Evolutionary conservation across 2,329 filamentous ascomycete genomes (phyloP), one percentile per base, ranked within the genome.

Genomic region (Microdochium bolleyi): DNA sequence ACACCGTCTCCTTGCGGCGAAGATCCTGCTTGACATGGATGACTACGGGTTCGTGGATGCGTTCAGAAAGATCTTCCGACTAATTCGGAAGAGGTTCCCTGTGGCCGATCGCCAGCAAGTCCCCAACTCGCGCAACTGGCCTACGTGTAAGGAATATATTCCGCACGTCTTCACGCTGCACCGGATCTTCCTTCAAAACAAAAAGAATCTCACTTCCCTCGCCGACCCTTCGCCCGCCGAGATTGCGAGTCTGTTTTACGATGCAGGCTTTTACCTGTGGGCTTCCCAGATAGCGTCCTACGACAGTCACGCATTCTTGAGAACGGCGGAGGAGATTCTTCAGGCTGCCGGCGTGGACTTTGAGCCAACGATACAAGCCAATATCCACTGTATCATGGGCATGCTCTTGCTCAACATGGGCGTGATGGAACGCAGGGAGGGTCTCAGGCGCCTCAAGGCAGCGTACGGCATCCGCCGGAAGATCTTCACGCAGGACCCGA

Each of bases 181-280:
- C 11, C 50, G 51, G 5, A 49, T 48, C 38, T 58, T 46, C 19
- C 41, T 46, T 13, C 41, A 46, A 13, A 46, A 49, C 48, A 24
- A 46, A 22, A 49, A 53, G 13, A 37, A 46, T 22, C 21, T 44
- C 21, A 21, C 46, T 44, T 37, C 50, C 21, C 30, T 30, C 38
- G 13, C 41, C 48, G 14, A 50, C n/a, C 51, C 51, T 9, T 49
- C 37, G 2, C 37, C 51, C 8, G 30, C 51, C 13, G 53, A 58
- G 27, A 44, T 59, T 5, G 53, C 57, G 5, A 34, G 53, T 19
- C 51, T 59, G 1, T 58, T 59, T 49, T 56, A 58, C 46, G 55
- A 59, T 24, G 57, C 56, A 9, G 57, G 55, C 3, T 58, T 59
- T 32, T 54, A 55, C 38, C 48, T 59, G 3, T 59, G 56, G 56